Evolutionary conservation across 805 yeast genomes (phyloP), one percentile per base, ranked within the genome.

Genomic region (Candida alai): DNA sequence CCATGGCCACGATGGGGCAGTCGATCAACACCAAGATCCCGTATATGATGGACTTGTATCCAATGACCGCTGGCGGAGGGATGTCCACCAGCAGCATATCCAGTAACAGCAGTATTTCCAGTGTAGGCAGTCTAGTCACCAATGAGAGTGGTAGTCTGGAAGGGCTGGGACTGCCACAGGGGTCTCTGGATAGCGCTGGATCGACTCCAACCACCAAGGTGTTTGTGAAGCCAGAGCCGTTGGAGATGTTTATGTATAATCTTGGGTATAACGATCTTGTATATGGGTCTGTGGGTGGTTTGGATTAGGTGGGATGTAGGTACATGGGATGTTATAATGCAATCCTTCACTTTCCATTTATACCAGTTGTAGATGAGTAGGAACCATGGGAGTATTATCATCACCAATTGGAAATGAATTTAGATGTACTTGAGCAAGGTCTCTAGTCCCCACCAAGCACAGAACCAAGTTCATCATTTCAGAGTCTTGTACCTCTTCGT

Each of bases 251-350:
- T 24, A 38, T 46, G 49, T 47, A 45, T 29, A 45, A 38, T 32
- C 40, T 39, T 13, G 50, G 48, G 7, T 30, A 47, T 15, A 48
- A 40, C 32, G 52, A 48, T 28, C 38, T 48, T 9, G 19, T 36
- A 10, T 36, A 33, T 19, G 37, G n/a, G n/a, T n/a, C n/a, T n/a
- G n/a, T n/a, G n/a, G n/a, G n/a, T n/a, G n/a, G n/a, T n/a, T n/a
- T n/a, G n/a, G n/a, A n/a, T n/a, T n/a, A n/a, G n/a, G n/a, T n/a
- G n/a, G n/a, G n/a, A 34, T 14, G 35, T 16, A 10, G 23, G 14
- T 8, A 16, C 18, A 9, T 28, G n/a, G 18, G 12, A 26, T 9
- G 12, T 11, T 12, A n/a, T 12, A 9, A 26, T 12, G 24, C 12
- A 26, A n/a, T 10, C n/a, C 14, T 12, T 10, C 10, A 10, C 29